Evolutionary conservation across 768 basidiomycete species (phyloP), one percentile per base, ranked within the genome.

Genomic region (Suillus variegatus): DNA sequence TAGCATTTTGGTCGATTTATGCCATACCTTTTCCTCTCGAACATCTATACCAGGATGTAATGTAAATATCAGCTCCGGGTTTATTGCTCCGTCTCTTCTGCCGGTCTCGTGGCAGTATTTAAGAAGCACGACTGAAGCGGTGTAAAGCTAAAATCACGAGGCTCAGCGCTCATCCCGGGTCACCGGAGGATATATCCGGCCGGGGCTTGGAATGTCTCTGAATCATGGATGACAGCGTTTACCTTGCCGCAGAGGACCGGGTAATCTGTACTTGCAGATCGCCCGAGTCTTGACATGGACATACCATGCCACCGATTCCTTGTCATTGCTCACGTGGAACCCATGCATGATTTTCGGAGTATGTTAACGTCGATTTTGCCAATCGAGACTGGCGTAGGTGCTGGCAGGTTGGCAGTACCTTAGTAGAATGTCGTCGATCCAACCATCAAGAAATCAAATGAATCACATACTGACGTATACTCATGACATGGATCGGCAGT

Each of bases 81-180:
- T 38, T 18, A 14, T 8, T 54, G 18, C 6, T 2, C 28, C 32
- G 52, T 20, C 32, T 6, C 32, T 32, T 18, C 32, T 38, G 36
- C 36, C 32, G 20, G 32, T 55, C 32, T 32, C 32, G 54, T 55
- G 20, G 54, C 16, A 4, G 52, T 32, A 32, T 6, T 32, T 32
- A 55, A 55, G 54, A 54, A 54, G 28, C 32, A 55, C 18, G 28
- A 32, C 52, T 18, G 52, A 55, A 35, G 54, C 28, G 10, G 54
- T 35, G 54, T 54, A 55, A 55, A 55, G 32, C 32, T 55, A 55
- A 55, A 55, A 35, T 55, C 32, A 55, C 54, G 54, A 55, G 32
- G 32, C 54, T 20, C 32, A 32, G 32, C 32, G 32, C 32, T 32
- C 52, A 54, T 54, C 28, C 12, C 54, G 54, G 54, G 32, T 13